Evolutionary conservation across 78 protist genomes (phyloP).

Genomic region (Dictyostelium purpureum): DNA sequence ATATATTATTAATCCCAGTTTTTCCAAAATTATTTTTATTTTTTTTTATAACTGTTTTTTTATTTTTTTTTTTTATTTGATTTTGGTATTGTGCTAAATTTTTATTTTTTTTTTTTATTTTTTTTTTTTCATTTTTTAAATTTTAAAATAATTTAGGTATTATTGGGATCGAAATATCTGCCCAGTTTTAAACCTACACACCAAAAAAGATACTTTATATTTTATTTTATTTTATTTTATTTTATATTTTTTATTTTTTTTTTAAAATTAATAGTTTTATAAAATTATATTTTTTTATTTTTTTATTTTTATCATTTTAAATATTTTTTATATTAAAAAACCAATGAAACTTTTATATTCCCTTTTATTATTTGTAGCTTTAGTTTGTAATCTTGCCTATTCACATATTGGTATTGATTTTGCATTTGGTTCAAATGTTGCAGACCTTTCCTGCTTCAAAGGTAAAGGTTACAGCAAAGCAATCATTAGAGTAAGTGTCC

Average conservation of each 20-base stretch:
- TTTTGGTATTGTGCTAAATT: too few species aligned
- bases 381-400: neutral
- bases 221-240: neutral
- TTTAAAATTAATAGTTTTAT: neutral
- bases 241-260: too few species aligned
- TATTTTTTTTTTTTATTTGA: too few species aligned
- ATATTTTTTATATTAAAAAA: neutral
- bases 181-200: too few species aligned
- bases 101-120: too few species aligned
- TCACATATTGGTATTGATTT: slow-evolving; percentile 54
- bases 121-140: too few species aligned
- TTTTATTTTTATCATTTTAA: neutral
- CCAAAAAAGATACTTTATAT: neutral
- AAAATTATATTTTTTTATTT: neutral
- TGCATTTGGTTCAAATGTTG: neutral
- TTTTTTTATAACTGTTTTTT: too few species aligned
- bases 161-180: too few species aligned
- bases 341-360: neutral
- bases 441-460: neutral
- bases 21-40: too few species aligned
- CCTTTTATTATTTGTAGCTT: neutral
- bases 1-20: too few species aligned
- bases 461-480: slow-evolving; percentile 10
- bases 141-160: too few species aligned
- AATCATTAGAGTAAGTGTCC: slow-evolving; percentile 16